Percentiles rank a stretch among this genome's conserved stretches.
These are phyloP conservation scores for Wickerhamomyces tratensis DNA, from an alignment of 805 yeast species.

Conservation along the genomic window DNA sequence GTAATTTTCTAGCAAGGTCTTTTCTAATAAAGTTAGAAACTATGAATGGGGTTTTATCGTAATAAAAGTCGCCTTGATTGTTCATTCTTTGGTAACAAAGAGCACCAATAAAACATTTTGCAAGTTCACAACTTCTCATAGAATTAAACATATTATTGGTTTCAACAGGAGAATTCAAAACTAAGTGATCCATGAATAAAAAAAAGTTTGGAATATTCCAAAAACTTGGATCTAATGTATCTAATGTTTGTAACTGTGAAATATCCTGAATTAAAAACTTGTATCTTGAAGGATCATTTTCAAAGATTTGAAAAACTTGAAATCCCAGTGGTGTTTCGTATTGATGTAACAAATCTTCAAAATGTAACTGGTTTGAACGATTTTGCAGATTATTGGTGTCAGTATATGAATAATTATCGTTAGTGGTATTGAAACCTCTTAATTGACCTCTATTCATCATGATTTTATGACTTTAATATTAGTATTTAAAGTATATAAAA, in stretches of 20 bases:
- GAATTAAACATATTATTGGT: neutral
- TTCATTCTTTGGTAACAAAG: neutral
- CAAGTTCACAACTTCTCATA: neutral
- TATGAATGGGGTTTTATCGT: conserved; percentile 1
- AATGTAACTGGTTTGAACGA: too few species aligned
- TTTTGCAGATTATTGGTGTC: too few species aligned
- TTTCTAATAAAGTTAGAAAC: neutral
- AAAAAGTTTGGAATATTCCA: neutral
- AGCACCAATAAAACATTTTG: neutral
- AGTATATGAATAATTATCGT: too few species aligned
- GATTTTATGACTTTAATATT: too few species aligned
- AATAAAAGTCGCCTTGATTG: conserved; percentile 1
- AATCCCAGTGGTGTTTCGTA: too few species aligned
- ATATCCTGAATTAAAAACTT: conserved; percentile 1
- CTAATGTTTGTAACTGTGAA: neutral
- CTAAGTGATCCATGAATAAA: neutral
- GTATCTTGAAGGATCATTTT: neutral
- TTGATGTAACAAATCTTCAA: too few species aligned
- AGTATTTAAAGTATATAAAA: too few species aligned
- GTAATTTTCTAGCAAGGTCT: too few species aligned
- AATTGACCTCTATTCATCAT: too few species aligned
- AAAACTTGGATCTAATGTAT: conserved; percentile 2
- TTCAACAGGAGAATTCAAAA: neutral
- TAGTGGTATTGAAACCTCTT: too few species aligned
- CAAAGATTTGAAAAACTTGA: neutral